phyloP scores from a whole-genome alignment of 768 basidiomycete species.

The Trametes cubensis region DNA sequence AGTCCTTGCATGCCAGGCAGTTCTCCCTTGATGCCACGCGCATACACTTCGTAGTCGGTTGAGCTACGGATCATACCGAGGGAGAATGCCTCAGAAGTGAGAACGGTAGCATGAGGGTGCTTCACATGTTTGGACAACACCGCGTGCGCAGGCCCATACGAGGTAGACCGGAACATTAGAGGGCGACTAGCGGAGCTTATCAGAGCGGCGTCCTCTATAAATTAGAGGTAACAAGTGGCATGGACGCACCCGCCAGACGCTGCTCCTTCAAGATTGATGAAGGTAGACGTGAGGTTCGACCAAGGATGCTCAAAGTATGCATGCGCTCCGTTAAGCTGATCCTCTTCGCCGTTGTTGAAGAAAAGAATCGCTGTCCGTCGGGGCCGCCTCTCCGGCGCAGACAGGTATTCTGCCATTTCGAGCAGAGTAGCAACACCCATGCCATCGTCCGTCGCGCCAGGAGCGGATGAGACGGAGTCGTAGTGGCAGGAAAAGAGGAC shows the following conservation, averaged over 20 bases:
- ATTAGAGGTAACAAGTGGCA: neutral
- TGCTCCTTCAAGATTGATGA: conserved; percentile 85
- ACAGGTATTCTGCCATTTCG: conserved; percentile 56
- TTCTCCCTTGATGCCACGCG: conserved; percentile 36
- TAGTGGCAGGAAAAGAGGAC: conserved; percentile 82
- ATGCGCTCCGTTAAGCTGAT: conserved; percentile 73
- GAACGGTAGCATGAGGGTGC: conserved; percentile 73
- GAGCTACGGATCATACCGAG: conserved; percentile 64
- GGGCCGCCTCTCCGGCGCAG: conserved; percentile 44
- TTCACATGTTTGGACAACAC: conserved; percentile 47
- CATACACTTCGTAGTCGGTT: conserved; percentile 78
- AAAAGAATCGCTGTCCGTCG: conserved; percentile 75
- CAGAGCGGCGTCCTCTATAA: neutral
- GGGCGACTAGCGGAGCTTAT: conserved; percentile 55
- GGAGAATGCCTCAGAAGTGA: conserved; percentile 70
- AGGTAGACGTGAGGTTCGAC: conserved; percentile 63
- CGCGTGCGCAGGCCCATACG: conserved; percentile 54
- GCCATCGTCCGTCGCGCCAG: conserved; percentile 78
- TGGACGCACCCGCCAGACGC: conserved; percentile 68
- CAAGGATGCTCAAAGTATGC: conserved; percentile 71
- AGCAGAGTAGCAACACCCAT: conserved; percentile 71
- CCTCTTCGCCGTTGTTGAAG: conserved; percentile 86
- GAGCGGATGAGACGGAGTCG: conserved; percentile 76
- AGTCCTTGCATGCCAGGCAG: conserved; percentile 62
- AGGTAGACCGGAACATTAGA: conserved; percentile 73